A percentile compares a stretch with the other conserved stretches of the same genome.
phyloP scores from a whole-genome alignment of 441 rosid species.

The Gossypium davidsonii region DNA sequence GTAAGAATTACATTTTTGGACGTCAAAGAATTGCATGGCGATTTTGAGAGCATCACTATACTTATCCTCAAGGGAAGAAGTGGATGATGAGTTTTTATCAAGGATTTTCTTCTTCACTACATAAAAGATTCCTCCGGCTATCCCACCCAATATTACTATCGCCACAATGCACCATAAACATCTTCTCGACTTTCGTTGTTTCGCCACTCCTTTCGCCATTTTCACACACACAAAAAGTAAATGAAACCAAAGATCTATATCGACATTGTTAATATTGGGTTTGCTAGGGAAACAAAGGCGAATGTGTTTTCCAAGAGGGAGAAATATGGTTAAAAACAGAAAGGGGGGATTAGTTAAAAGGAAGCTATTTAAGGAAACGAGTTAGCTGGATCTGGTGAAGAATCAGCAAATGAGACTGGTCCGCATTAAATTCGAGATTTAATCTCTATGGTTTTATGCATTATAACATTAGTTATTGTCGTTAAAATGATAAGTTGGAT shows the following conservation, averaged over 20 bases:
- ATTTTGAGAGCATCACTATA: slow-evolving; percentile 68
- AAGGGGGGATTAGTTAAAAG: not conserved
- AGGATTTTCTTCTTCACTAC: slow-evolving; percentile 43
- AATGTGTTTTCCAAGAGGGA: not conserved
- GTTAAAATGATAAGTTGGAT: too few species aligned
- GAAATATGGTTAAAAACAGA: slow-evolving; percentile 4
- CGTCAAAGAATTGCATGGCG: slow-evolving; percentile 78
- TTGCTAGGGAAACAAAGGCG: not conserved
- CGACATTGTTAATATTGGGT: too few species aligned
- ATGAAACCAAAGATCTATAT: too few species aligned
- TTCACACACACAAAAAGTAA: too few species aligned
- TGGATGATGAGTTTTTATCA: slow-evolving; percentile 13
- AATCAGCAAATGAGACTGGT: not conserved
- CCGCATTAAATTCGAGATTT: not conserved
- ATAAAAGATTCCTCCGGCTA: slow-evolving; percentile 42
- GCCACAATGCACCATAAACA: slow-evolving; percentile 54
- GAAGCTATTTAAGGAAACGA: not conserved
- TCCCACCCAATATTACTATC: slow-evolving; percentile 34
- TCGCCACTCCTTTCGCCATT: slow-evolving; percentile 29
- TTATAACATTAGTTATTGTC: too few species aligned
- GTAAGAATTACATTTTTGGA: slow-evolving; percentile 60
- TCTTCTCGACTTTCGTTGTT: slow-evolving; percentile 50
- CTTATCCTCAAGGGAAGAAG: slow-evolving; percentile 47
- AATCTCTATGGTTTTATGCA: too few species aligned
- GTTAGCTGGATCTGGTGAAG: slow-evolving; percentile 7